Evolutionary conservation across 2,329 filamentous ascomycete species (phyloP).

Genomic region (Botrytis medusae): DNA sequence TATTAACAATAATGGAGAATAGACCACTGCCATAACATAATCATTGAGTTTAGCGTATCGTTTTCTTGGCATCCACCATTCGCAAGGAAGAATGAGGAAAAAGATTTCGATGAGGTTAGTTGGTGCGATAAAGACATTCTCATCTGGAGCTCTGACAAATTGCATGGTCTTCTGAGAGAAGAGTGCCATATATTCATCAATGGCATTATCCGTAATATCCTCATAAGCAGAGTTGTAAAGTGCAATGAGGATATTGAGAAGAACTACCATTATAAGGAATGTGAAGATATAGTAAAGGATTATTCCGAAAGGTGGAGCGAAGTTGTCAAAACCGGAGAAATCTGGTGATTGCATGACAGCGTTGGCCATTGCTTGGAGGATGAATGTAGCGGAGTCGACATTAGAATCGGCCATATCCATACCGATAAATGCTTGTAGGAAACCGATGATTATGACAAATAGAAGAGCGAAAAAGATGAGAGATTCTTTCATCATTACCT

Average conservation of each 20-base stretch:
- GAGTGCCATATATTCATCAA: slow-evolving; percentile 92
- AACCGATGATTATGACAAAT: slow-evolving; percentile 77
- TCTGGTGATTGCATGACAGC: slow-evolving; percentile 90
- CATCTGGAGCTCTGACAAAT: slow-evolving; percentile 93
- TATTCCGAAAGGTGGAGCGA: slow-evolving; percentile 88
- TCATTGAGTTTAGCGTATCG: slow-evolving; percentile 83
- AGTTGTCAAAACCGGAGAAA: slow-evolving; percentile 83
- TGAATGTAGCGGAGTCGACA: slow-evolving; percentile 66
- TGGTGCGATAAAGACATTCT: slow-evolving; percentile 96
- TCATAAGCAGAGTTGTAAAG: slow-evolving; percentile 97
- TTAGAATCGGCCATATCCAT: slow-evolving; percentile 81
- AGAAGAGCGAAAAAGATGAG: slow-evolving; percentile 95
- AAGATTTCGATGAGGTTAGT: slow-evolving; percentile 93
- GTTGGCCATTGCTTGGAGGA: slow-evolving; percentile 81
- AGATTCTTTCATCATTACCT: slow-evolving; percentile 92
- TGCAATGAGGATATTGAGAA: slow-evolving; percentile 95
- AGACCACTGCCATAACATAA: slow-evolving; percentile 80
- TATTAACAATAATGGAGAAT: slow-evolving; percentile 77
- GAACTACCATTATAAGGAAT: slow-evolving; percentile 91
- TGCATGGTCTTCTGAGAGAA: slow-evolving; percentile 95
- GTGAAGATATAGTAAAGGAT: slow-evolving; percentile 98
- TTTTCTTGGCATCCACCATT: slow-evolving; percentile 87
- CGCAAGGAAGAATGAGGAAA: slow-evolving; percentile 73
- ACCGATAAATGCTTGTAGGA: slow-evolving; percentile 91
- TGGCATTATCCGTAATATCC: slow-evolving; percentile 76